These are phyloP conservation scores for Trichoderma gracile DNA, from an alignment of 2,329 filamentous ascomycete species.

Conservation along the genomic window DNA sequence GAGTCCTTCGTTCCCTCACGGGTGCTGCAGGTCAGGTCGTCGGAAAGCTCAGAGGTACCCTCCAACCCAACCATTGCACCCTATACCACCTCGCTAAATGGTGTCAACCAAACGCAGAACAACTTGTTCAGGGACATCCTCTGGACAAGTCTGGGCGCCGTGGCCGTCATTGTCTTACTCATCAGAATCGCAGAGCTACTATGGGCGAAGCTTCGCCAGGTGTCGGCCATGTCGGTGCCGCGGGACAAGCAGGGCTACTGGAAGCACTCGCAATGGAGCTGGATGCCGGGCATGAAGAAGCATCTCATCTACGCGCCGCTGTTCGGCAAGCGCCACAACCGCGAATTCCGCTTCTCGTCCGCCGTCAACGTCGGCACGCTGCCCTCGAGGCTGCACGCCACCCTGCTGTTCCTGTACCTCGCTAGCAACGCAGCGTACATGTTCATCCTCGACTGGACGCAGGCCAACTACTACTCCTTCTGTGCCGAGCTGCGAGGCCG, in stretches of 20 bases:
- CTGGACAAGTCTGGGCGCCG: slow-evolving; percentile 62
- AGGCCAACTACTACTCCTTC: slow-evolving; percentile 61
- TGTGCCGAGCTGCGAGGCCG: slow-evolving; percentile 83
- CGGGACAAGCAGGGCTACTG: slow-evolving; percentile 60
- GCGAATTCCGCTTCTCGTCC: slow-evolving; percentile 62
- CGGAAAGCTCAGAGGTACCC: slow-evolving; percentile 36
- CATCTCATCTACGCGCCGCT: slow-evolving; percentile 62
- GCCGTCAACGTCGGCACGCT: slow-evolving; percentile 63
- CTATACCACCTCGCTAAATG: slow-evolving; percentile 58
- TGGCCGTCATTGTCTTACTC: slow-evolving; percentile 54
- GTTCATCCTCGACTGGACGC: slow-evolving; percentile 61
- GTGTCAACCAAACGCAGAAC: slow-evolving; percentile 61
- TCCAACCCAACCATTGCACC: slow-evolving; percentile 54
- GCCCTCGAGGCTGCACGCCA: slow-evolving; percentile 62
- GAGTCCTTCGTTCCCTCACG: slow-evolving; percentile 37
- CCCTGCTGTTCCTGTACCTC: slow-evolving; percentile 59
- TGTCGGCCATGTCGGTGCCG: slow-evolving; percentile 57
- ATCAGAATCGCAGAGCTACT: slow-evolving; percentile 56
- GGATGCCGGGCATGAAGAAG: slow-evolving; percentile 64
- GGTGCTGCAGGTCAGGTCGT: slow-evolving; percentile 37
- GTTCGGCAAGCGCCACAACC: slow-evolving; percentile 65
- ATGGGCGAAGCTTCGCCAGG: slow-evolving; percentile 59
- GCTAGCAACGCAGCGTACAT: slow-evolving; percentile 64
- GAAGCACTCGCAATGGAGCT: slow-evolving; percentile 57
- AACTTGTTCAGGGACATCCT: slow-evolving; percentile 57